Percentiles rank a stretch among this genome's conserved stretches.
Conservation (phyloP, 768 basidiomycete genomes). For the Boletus subcaerulescens region DNA sequence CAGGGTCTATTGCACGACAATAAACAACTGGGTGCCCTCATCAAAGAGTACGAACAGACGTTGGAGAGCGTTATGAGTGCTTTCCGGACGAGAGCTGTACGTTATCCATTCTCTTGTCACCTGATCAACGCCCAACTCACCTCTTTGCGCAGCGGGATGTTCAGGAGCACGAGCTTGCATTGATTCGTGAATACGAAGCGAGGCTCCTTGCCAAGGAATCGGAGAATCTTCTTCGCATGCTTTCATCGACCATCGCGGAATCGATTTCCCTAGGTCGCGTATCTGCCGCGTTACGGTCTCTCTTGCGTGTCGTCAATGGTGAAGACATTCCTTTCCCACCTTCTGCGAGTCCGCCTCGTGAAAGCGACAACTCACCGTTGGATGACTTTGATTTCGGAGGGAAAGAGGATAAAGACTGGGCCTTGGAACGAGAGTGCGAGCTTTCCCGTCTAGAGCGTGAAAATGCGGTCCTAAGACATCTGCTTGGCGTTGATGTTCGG, state of each 20-base stretch:
- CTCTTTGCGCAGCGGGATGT: slow-evolving; percentile 70
- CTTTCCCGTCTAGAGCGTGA: slow-evolving; percentile 83
- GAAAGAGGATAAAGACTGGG: slow-evolving; percentile 62
- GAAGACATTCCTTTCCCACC: slow-evolving; percentile 44
- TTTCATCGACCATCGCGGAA: slow-evolving; percentile 60
- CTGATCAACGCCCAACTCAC: background rate
- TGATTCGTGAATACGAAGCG: slow-evolving; percentile 89
- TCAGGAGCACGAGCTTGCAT: slow-evolving; percentile 85
- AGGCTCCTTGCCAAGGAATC: slow-evolving; percentile 76
- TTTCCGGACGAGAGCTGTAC: slow-evolving; percentile 87
- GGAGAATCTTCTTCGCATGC: slow-evolving; percentile 54
- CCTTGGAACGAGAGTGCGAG: slow-evolving; percentile 89
- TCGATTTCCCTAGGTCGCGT: slow-evolving; percentile 69
- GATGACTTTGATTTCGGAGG: slow-evolving; percentile 24
- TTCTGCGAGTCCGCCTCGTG: background rate
- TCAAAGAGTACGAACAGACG: slow-evolving; percentile 97
- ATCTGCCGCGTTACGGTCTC: slow-evolving; percentile 63
- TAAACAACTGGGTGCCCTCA: slow-evolving; percentile 85
- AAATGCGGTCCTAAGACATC: slow-evolving; percentile 73
- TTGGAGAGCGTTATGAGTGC: slow-evolving; percentile 90
- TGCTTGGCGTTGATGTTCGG: slow-evolving; percentile 53
- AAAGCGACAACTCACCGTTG: background rate
- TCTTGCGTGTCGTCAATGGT: slow-evolving; percentile 67
- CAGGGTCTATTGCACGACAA: slow-evolving; percentile 87
- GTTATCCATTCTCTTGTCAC: slow-evolving; percentile 31